Conservation (phyloP, 192 early-diverging fungal genomes). For the Gigaspora rosea region DNA sequence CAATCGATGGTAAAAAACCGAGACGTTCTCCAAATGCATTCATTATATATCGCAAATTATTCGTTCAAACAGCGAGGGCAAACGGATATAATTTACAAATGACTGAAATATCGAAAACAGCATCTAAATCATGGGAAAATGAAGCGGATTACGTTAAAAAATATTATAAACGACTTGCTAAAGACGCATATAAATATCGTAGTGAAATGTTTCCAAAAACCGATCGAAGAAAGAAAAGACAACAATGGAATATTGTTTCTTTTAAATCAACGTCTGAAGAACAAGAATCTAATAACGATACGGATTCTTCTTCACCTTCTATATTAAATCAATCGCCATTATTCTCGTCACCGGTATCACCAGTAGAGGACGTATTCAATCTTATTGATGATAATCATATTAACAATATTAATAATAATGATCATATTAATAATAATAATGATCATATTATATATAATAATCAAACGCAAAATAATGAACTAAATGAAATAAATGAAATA, state of each 20-base stretch:
- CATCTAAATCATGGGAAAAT: neutral
- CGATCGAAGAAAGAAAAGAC: neutral
- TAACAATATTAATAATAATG: too few species aligned
- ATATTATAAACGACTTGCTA: slow-evolving; percentile 11
- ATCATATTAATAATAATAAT: too few species aligned
- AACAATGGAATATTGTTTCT: neutral
- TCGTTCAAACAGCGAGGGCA: neutral
- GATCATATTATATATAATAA: too few species aligned
- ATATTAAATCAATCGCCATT: too few species aligned
- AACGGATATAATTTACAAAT: slow-evolving; percentile 11
- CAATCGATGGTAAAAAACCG: neutral
- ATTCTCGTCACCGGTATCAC: too few species aligned
- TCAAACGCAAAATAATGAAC: too few species aligned
- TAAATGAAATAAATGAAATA: too few species aligned
- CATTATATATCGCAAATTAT: slow-evolving; percentile 2
- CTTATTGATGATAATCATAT: too few species aligned
- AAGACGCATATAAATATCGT: slow-evolving; percentile 12
- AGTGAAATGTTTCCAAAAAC: slow-evolving; percentile 7
- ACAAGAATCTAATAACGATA: neutral
- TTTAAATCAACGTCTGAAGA: neutral
- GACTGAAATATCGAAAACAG: slow-evolving; percentile 7
- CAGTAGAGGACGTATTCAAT: too few species aligned
- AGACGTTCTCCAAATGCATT: neutral
- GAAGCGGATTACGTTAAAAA: neutral
- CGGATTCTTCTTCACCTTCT: too few species aligned